Evolutionary conservation across 176 grass and related monocot species (phyloP), one percentile per base, ranked within the genome.

Genomic region (Poa pratensis): DNA sequence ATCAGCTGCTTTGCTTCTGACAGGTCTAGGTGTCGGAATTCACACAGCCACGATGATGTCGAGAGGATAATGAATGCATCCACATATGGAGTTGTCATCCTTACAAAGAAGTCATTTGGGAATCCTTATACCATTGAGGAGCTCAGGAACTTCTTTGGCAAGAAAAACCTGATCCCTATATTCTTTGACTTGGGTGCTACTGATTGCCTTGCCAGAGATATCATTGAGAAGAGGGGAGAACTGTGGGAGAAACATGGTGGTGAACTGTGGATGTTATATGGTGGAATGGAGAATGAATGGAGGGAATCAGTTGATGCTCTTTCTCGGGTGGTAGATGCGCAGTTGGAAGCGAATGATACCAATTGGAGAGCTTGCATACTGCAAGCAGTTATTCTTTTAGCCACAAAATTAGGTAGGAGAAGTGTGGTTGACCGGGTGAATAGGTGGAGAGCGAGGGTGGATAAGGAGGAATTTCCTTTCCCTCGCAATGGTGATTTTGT

Each of bases 261-360:
- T 78, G 96, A 98, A 75, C 81, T 98, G 27, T 98, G 96, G 96
- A 94, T 98, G 93, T 85, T 92, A 59, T 98, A 98, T 79, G 96
- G 93, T 73, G 96, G 96, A 37, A 78, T 98, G 63, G 93, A 95
- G 76, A 86, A 90, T 59, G 93, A 98, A 78, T 98, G 96, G 96
- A 94, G 83, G 86, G 93, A 98, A 79, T 91, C 90, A 14, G 52
- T 98, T 76, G 96, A 98, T 90, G 80, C 92, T 76, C 91, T 98
- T 85, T 90, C 91, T 42, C 78, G 91, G 84, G 88, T 89, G 82
- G 81, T 90, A 46, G 91, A 98, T 80, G 80, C 81, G 76, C 96
- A 94, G 45, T 76, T 98, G 76, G 93, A 98, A 84, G 93, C 93
- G 4, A 90, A 89, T 78, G 86, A 90, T 61, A 94, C 91, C 69